Base-by-base conservation (phyloP, 2,329 filamentous ascomycete genomes). In the Phoma sp. region DNA sequence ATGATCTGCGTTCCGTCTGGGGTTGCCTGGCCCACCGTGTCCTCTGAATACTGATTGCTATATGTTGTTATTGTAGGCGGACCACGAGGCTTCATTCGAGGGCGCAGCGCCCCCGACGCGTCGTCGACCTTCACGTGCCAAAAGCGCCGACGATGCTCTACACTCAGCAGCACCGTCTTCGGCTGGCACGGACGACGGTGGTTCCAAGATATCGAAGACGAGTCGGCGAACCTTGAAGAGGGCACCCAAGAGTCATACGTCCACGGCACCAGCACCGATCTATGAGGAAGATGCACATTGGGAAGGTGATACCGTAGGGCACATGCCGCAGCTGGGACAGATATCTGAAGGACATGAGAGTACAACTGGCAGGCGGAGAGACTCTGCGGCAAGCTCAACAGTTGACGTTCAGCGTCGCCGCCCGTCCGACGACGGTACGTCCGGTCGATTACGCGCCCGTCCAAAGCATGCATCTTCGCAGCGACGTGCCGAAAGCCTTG, bases 301-400 rank as follows among this genome's bases (percentile, higher is more conserved):
- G 38, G 60, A 60, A 17, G 65, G 61, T 33, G 66, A 67, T 45
- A 56, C 47, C 1, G 38, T 47, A 17, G 65, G 64, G 25, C 78
- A 74, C 63, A 67, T 76, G 34, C 75, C 78, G 32, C 74, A 68
- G 47, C 71, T 80, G 17, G 63, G 66, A 59, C 75, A 74, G 32
- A 78, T 78, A 65, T 61, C 71, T 39, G 77, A 79, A 59, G 66
- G 65, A 9, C 74, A 65, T 47, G 73, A 75, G 46, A 59, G 48
- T 52, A 67, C 40, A 55, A 37, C 50, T 21, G 14, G 40, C 56
- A 64, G 60, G 26, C 61, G 61, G 40, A 61, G 59, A 26, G 60
- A 61, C 50, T 69, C 67, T 32, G 59, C 60, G 7, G 50, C 61
- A 25, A 62, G 67, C 53, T 61, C 65, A 20, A 53, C 52, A 10